A percentile compares a stretch with the other conserved stretches of the same genome.
Conservation (phyloP, 768 basidiomycete species). For the Lactifluus volemus region DNA sequence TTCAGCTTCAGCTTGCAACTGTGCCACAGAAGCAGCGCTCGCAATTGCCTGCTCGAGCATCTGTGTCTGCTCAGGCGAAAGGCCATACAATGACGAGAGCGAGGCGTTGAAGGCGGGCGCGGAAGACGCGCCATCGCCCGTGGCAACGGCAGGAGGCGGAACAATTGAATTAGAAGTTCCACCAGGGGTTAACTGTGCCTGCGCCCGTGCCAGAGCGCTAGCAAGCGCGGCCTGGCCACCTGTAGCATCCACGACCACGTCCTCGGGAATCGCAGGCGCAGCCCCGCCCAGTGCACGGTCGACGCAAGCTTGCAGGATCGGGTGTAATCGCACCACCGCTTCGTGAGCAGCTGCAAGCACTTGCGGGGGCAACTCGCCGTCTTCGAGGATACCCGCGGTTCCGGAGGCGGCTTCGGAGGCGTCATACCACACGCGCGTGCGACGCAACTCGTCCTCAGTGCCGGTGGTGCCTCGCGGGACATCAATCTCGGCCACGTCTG, state of each 20-base stretch:
- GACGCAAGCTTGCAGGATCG: constrained; percentile 15
- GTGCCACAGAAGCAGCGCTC: constrained; percentile 63
- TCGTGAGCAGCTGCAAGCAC: constrained; percentile 17
- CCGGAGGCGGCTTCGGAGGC: constrained; percentile 31
- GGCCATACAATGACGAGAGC: constrained; percentile 51
- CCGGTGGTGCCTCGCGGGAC: constrained; percentile 37
- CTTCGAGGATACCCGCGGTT: constrained; percentile 6
- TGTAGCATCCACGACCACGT: constrained; percentile 31
- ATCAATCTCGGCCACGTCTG: constrained; percentile 47
- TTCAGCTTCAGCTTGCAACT: constrained; percentile 72
- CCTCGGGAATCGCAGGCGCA: constrained; percentile 1
- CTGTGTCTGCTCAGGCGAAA: constrained; percentile 65
- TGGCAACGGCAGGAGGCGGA: constrained; percentile 8
- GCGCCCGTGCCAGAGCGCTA: constrained; percentile 64
- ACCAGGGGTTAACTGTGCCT: constrained; percentile 35
- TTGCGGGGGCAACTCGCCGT: constrained; percentile 17
- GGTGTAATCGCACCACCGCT: constrained; percentile 14
- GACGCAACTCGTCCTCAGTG: constrained; percentile 37
- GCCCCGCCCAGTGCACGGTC: constrained; percentile 1
- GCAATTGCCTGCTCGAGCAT: constrained; percentile 67
- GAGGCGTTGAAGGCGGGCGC: constrained; percentile 7
- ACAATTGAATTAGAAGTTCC: constrained; percentile 14
- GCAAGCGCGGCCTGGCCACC: constrained; percentile 61
- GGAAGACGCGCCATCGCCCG: not conserved
- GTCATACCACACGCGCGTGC: constrained; percentile 61